Conservation (phyloP, 441 rosid species). For the Viola pubescens region DNA sequence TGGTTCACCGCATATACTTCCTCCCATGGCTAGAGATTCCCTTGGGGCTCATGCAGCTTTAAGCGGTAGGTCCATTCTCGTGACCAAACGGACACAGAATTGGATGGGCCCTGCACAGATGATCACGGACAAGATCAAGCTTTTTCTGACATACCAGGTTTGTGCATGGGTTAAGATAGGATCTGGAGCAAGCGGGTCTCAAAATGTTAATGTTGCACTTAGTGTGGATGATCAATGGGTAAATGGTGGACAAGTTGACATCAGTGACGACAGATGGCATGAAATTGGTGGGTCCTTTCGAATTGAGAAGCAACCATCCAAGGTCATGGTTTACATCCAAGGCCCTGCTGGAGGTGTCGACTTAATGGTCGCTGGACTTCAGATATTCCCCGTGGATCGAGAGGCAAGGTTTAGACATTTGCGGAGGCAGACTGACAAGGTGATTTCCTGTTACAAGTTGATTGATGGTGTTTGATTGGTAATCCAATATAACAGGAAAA, state of each 20-base stretch:
- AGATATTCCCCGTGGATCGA: conserved; percentile 71
- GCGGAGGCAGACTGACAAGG: conserved; percentile 58
- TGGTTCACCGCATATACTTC: conserved; percentile 80
- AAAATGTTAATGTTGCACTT: conserved; percentile 77
- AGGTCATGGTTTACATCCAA: conserved; percentile 72
- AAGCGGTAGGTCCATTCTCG: conserved; percentile 59
- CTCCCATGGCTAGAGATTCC: conserved; percentile 83
- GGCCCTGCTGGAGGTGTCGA: conserved; percentile 77
- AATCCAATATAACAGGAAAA: not conserved
- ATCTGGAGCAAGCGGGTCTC: conserved; percentile 49
- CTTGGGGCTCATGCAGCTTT: conserved; percentile 60
- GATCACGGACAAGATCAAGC: conserved; percentile 64
- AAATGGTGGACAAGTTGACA: conserved; percentile 81
- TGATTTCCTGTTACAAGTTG: conserved; percentile 16
- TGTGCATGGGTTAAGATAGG: conserved; percentile 89
- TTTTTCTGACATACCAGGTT: conserved; percentile 79
- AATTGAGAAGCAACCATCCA: conserved; percentile 76
- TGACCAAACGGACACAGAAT: conserved; percentile 59
- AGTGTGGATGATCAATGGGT: conserved; percentile 80
- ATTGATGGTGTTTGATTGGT: not conserved
- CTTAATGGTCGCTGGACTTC: conserved; percentile 73
- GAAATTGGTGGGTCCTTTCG: conserved; percentile 80
- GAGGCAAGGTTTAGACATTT: conserved; percentile 52
- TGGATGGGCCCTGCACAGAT: conserved; percentile 99
- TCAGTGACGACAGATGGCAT: conserved; percentile 62